These are phyloP conservation scores for Punctularia strigosozonata DNA, from an alignment of 768 basidiomycete genomes.

Conservation along the genomic window DNA sequence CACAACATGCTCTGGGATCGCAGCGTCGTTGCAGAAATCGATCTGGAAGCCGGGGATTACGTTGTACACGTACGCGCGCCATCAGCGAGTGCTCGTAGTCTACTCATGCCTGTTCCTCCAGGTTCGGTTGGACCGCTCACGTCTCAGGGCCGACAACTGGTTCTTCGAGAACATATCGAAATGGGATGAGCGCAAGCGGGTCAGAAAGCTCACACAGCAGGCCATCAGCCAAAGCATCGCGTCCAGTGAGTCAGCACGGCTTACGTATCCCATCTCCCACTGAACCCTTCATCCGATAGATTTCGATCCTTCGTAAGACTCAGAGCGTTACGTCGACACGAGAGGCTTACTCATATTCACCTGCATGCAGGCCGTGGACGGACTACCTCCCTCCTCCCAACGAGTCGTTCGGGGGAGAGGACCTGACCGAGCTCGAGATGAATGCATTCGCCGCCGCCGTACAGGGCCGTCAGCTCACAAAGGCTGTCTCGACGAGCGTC, in stretches of 20 bases:
- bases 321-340: background rate
- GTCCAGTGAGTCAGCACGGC: background rate
- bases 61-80: slow-evolving; percentile 15
- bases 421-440: background rate
- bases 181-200: background rate
- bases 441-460: no score
- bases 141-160: background rate
- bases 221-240: background rate
- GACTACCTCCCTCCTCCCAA: background rate
- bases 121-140: background rate
- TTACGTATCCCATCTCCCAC: background rate
- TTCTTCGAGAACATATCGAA: background rate
- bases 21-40: slow-evolving; percentile 11
- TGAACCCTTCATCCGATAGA: background rate
- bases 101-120: background rate
- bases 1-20: slow-evolving; percentile 13
- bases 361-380: background rate
- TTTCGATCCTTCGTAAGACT: background rate
- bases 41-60: slow-evolving; percentile 19
- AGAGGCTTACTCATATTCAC: background rate
- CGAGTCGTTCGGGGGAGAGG: background rate
- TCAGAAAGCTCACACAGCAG: background rate
- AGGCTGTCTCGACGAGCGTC: background rate
- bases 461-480: no score
- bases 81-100: background rate